Percentiles rank a stretch among this genome's conserved stretches.
Conservation (phyloP, 495 filamentous ascomycete genomes). For the Astrothelium macrocarpum region DNA sequence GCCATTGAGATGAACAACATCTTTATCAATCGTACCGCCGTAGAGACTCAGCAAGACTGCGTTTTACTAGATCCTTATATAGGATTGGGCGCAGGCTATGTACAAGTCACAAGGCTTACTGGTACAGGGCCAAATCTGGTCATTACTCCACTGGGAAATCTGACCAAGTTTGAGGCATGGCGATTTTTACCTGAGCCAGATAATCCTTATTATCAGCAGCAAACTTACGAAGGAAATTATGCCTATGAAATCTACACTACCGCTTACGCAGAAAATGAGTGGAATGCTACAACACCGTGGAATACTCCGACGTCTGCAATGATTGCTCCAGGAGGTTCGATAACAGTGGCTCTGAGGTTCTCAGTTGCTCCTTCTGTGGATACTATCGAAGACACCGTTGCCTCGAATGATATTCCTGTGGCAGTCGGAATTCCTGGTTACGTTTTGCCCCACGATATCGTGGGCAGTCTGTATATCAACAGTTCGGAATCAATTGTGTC, state of each 20-base stretch:
- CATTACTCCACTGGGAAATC: constrained; percentile 38
- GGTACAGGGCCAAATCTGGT: constrained; percentile 40
- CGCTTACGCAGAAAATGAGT: constrained; percentile 43
- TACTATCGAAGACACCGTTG: constrained; percentile 34
- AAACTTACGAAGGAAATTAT: constrained; percentile 45
- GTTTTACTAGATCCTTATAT: constrained; percentile 40
- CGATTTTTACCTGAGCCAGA: constrained; percentile 33
- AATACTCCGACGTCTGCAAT: constrained; percentile 38
- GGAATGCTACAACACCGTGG: constrained; percentile 37
- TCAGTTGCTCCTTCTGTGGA: constrained; percentile 34
- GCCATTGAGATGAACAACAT: constrained; percentile 49
- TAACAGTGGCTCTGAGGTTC: constrained; percentile 39
- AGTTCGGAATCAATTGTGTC: constrained; percentile 14
- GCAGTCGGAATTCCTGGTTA: constrained; percentile 42
- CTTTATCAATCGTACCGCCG: constrained; percentile 40
- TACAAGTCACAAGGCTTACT: constrained; percentile 36
- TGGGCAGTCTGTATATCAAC: constrained; percentile 34
- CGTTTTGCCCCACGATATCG: constrained; percentile 36
- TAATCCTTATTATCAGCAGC: constrained; percentile 37
- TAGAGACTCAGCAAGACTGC: constrained; percentile 28
- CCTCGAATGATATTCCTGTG: constrained; percentile 32
- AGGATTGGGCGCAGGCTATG: constrained; percentile 43
- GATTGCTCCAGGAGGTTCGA: constrained; percentile 32
- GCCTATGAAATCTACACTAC: constrained; percentile 42
- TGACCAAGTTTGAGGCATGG: constrained; percentile 41